A percentile compares a stretch with the other conserved stretches of the same genome.
Evolutionary conservation across 2,329 filamentous ascomycete genomes (phyloP).

Genomic region (Drechslerella coelobrocha): DNA sequence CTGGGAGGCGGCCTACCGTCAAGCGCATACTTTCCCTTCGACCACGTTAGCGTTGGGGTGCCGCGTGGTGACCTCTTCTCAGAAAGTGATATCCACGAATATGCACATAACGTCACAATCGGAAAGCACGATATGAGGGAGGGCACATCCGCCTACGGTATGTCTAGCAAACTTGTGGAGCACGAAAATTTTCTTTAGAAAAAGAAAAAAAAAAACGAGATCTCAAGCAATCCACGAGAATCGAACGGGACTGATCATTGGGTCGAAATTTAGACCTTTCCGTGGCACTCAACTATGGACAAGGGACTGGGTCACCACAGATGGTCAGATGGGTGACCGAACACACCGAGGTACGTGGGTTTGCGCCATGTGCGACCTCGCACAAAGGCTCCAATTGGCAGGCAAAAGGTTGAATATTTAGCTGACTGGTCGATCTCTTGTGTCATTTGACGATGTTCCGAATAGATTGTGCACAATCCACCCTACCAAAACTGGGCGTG

Average conservation of each 20-base stretch:
- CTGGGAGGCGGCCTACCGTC: constrained; percentile 91
- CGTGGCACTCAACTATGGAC: constrained; percentile 91
- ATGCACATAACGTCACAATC: constrained; percentile 69
- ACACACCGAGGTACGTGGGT: constrained; percentile 74
- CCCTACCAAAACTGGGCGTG: constrained; percentile 91
- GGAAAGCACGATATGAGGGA: constrained; percentile 83
- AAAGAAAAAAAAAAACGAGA: too few species aligned
- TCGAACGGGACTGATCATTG: constrained; percentile 20
- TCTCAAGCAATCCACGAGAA: constrained; percentile 12
- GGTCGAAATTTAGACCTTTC: constrained; percentile 73
- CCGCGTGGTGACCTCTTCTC: constrained; percentile 74
- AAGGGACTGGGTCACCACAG: constrained; percentile 83
- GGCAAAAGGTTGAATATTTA: constrained; percentile 1
- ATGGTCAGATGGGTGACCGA: constrained; percentile 90
- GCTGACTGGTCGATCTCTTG: too few species aligned
- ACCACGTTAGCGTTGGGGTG: constrained; percentile 76
- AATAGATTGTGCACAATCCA: constrained; percentile 78
- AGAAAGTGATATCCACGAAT: constrained; percentile 69
- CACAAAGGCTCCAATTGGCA: constrained; percentile 37
- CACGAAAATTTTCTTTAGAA: too few species aligned
- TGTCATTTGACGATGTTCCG: too few species aligned
- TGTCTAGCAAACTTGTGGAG: neutral
- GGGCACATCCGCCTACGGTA: constrained; percentile 65
- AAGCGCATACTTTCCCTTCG: constrained; percentile 89
- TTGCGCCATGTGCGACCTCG: constrained; percentile 20